Evolutionary conservation across 2,329 filamentous ascomycete species (phyloP).

Genomic region (Exophiala viscosa): DNA sequence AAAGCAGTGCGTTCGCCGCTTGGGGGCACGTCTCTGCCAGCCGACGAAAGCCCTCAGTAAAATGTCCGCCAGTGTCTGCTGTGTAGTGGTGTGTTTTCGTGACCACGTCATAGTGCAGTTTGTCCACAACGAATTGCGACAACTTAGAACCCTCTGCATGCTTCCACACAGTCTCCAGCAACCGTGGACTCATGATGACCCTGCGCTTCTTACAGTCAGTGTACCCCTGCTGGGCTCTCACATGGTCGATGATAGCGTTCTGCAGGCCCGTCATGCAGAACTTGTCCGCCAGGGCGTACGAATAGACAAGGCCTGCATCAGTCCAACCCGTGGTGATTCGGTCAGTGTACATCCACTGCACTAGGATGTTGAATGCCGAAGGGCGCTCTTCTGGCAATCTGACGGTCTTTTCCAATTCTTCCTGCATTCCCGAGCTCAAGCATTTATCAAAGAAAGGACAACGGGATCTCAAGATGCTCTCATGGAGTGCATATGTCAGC

Average conservation of each 20-base stretch:
- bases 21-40: not conserved
- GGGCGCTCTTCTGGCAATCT: conserved; percentile 11
- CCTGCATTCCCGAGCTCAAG: conserved; percentile 9
- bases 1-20: not conserved
- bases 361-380: conserved; percentile 3
- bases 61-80: not conserved
- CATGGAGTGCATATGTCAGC: conserved; percentile 5
- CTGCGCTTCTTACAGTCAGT: not conserved
- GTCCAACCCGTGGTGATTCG: not conserved
- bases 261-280: conserved; percentile 8
- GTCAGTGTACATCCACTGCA: conserved; percentile 13
- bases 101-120: not conserved
- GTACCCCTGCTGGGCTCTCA: not conserved
- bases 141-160: not conserved
- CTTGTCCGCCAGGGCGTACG: conserved; percentile 9
- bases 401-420: conserved; percentile 4
- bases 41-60: not conserved
- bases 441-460: conserved; percentile 16
- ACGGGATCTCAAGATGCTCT: conserved; percentile 4
- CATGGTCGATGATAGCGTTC: conserved; percentile 2
- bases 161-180: not conserved
- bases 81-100: not conserved
- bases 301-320: not conserved
- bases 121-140: not conserved
- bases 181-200: not conserved